Conservation (phyloP, 2,329 filamentous ascomycete species). For the Exophiala xenobiotica region DNA sequence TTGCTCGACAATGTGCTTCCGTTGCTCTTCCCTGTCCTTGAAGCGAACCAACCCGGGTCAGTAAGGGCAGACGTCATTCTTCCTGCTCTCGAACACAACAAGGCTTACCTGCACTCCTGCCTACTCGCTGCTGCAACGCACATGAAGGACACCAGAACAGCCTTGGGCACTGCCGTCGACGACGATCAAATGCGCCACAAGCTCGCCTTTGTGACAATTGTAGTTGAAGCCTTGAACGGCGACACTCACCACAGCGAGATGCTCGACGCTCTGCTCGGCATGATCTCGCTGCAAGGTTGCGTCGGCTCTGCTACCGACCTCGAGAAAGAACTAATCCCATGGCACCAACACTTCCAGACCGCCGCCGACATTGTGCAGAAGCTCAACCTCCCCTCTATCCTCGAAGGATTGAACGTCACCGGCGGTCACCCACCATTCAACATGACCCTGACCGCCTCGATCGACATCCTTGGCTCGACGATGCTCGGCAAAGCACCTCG, state of each 20-base stretch:
- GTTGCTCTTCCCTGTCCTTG: conserved; percentile 86
- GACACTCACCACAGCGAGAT: conserved; percentile 85
- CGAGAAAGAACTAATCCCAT: conserved; percentile 86
- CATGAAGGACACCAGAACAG: conserved; percentile 67
- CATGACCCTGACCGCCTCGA: conserved; percentile 93
- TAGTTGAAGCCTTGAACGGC: conserved; percentile 76
- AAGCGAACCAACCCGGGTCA: conserved; percentile 82
- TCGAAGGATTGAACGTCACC: conserved; percentile 56
- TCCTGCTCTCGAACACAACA: conserved; percentile 85
- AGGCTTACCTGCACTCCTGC: conserved; percentile 92
- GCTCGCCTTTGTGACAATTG: conserved; percentile 78
- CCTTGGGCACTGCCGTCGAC: conserved; percentile 50
- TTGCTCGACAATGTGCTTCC: conserved; percentile 86
- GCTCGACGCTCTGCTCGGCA: conserved; percentile 85
- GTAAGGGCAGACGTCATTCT: conserved; percentile 80
- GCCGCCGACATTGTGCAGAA: conserved; percentile 81
- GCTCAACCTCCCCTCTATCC: conserved; percentile 71
- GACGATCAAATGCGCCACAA: conserved; percentile 91
- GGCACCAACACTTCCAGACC: conserved; percentile 96
- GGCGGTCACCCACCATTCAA: conserved; percentile 73
- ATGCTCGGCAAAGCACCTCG: conserved; percentile 83
- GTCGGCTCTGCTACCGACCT: conserved; percentile 77
- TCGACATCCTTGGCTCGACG: conserved; percentile 92
- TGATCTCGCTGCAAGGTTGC: conserved; percentile 95
- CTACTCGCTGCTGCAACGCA: conserved; percentile 91